Conservation (phyloP, 345 rosid species). For the Arabidopsis thaliana region TAIR10.1 NC_003075.7:8698001-8698500, state of each 20-base stretch:
- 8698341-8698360: slow-evolving; percentile 94
- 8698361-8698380: slow-evolving; percentile 84
- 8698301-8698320: slow-evolving; percentile 71
- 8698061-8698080: neutral
- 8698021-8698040: slow-evolving; percentile 53
- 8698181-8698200: slow-evolving; percentile 58
- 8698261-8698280: neutral
- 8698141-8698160: slow-evolving; percentile 51
- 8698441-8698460: slow-evolving; percentile 87
- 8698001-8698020: slow-evolving; percentile 44
- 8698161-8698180: slow-evolving; percentile 46
- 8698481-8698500: slow-evolving; percentile 76
- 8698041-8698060: slow-evolving; percentile 43
- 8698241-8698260: neutral
- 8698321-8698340: slow-evolving; percentile 78
- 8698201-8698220: slow-evolving; percentile 52
- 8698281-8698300: slow-evolving; percentile 5
- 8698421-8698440: slow-evolving; percentile 69
- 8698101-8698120: neutral
- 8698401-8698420: slow-evolving; percentile 63
- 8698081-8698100: neutral
- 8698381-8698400: slow-evolving; percentile 79
- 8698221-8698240: slow-evolving; percentile 40
- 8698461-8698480: slow-evolving; percentile 79
- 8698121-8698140: slow-evolving; percentile 50